Evolutionary conservation across 257 asterid species (phyloP), one percentile per base, ranked within the genome.

Genomic region (Solanum raphanifolium): DNA sequence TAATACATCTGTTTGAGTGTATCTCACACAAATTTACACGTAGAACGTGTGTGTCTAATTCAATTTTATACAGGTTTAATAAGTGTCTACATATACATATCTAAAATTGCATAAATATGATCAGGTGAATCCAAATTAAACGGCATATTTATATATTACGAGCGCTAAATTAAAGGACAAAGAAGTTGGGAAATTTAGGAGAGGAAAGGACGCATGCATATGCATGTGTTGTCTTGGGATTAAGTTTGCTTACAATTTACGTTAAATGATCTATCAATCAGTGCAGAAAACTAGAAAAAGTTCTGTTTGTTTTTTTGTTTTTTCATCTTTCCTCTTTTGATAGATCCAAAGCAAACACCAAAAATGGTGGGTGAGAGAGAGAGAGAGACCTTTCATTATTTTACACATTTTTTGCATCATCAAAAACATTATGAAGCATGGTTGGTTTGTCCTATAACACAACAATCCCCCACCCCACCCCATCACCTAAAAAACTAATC

Each of bases 221-320:
- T 38, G 76, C 83, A 55, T 86, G 66, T 43, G 25, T 13, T 16
- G 86, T 88, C 31, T 58, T 46, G 89, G 93, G 90, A 86, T 89
- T 89, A 72, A 29, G 39, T 66, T 76, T 25, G 83, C 91, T 91
- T 91, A 62, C 76, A 85, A 87, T 36, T 34, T 90, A 90, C 89
- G 91, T 88, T 73, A 75, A 72, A 69, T 62, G 85, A 78, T 46
- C 55, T 36, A 78, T 46, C 32, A 9, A 78, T 83, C 83, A 87
- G 58, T 88, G 32, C 86, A 83, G 83, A 72, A 71, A 29, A 23
- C 83, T 21, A 52, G 41, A 39, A 84, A 13, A 31, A 13, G 74
- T 82, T 73, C 48, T 38, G 81, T 84, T 65, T 85, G 87, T 84
- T 85, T 84, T 31, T 15, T 55, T 18, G 55, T 78, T 81, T 81